phyloP scores from a whole-genome alignment of 2,329 filamentous ascomycete genomes.

The Metarhizium robertsii region DNA sequence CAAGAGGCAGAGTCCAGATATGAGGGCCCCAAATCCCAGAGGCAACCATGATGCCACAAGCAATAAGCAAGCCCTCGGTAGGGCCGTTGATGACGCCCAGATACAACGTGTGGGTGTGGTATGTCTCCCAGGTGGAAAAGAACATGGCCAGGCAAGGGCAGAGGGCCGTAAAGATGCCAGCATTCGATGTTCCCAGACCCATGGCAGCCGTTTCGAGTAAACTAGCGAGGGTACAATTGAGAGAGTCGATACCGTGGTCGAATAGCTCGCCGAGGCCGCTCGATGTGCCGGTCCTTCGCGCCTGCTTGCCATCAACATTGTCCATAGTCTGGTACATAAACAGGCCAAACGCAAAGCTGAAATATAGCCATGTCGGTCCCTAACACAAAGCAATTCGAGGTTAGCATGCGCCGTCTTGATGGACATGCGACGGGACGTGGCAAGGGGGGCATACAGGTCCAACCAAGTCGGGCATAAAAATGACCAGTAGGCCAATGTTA shows the following conservation, averaged over 20 bases:
- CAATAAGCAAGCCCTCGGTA: constrained; percentile 88
- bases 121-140: constrained; percentile 99
- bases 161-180: constrained; percentile 84
- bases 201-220: constrained; percentile 88
- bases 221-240: constrained; percentile 93
- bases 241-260: constrained; percentile 95
- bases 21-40: constrained; percentile 82
- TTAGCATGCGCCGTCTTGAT: neutral
- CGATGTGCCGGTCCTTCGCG: constrained; percentile 85
- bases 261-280: constrained; percentile 94
- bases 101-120: constrained; percentile 95
- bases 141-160: constrained; percentile 95
- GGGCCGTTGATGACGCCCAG: constrained; percentile 95
- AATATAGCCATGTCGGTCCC: constrained; percentile 88
- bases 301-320: constrained; percentile 98
- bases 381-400: constrained; percentile 21
- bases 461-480: constrained; percentile 81
- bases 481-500: constrained; percentile 65
- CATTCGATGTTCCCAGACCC: constrained; percentile 74
- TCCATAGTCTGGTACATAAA: constrained; percentile 99
- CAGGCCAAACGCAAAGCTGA: constrained; percentile 87
- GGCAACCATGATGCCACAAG: constrained; percentile 73
- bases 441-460: constrained; percentile 58
- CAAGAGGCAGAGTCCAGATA: constrained; percentile 74
- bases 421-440: neutral